Evolutionary conservation across 1,284 basidiomycete species (phyloP), one percentile per base, ranked within the genome.

Genomic region (Pseudozyma thailandica): DNA sequence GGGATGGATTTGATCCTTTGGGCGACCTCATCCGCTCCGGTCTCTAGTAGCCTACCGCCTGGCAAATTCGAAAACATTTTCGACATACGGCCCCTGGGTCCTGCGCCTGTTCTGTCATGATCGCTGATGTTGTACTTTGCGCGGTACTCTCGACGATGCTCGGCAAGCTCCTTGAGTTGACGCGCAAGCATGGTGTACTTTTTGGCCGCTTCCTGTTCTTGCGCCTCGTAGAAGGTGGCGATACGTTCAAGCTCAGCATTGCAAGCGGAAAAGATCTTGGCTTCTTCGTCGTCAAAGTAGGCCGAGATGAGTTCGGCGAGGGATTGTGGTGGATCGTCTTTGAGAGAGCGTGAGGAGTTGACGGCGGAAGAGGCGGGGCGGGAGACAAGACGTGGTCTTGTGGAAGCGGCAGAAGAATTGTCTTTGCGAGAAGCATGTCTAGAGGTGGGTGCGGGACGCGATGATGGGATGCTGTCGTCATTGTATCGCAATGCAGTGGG

Each of bases 261-360:
- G 50, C 75, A 64, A 0, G 69, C 74, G 9, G 39, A 43, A 30
- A 79, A 80, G 41, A 75, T 85, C 84, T 77, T 93, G 90, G 21
- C 94, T 88, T 85, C 95, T 92, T 53, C 82, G 76, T 94, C 90
- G 33, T 87, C 85, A 0, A 88, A 86, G 4, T 87, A 85, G 20
- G 91, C 83, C 9, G 39, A 35, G 30, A 79, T 68, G 27, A 74
- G 60, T 12, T 73, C 51, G 12, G 54, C 44, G 16, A 77, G 54
- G 6, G 54, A 47, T 12, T 44, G 31, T 15, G 63, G 68, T 13
- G 51, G 48, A 2, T 59, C 50, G 16, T 48, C 38, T n/a, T 57
- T 68, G 44, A 37, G 8, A 13, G 61, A 59, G 18, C 61, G 61
- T 21, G 38, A 35, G 21, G 61, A 64, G 18, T 42, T 31, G 13